These are phyloP conservation scores for Globisporangium nagaii DNA, from an alignment of 352 stramenopile species.

Conservation along the genomic window DNA sequence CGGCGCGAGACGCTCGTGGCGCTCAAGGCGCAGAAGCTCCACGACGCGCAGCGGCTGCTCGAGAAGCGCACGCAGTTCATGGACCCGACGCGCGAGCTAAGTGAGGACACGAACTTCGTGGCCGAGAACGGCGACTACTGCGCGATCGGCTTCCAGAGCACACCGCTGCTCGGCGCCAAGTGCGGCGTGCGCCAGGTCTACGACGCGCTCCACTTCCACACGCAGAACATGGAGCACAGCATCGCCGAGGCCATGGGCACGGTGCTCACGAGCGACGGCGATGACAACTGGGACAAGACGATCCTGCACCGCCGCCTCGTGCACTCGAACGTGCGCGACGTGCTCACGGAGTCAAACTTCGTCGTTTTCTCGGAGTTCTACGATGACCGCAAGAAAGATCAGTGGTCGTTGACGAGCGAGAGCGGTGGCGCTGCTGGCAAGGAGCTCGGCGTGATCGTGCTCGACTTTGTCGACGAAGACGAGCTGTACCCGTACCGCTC, in stretches of 20 bases:
- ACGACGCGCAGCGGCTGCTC: conserved; percentile 35
- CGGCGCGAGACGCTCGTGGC: conserved; percentile 27
- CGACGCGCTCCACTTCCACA: conserved; percentile 10
- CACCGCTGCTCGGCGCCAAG: not conserved
- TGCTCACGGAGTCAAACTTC: conserved; percentile 16
- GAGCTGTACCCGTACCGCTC: conserved; percentile 31
- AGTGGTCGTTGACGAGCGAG: conserved; percentile 1
- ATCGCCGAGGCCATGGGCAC: conserved; percentile 8
- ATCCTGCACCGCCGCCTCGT: conserved; percentile 15
- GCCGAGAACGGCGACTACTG: conserved; percentile 12
- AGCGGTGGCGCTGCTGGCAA: not conserved
- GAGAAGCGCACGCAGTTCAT: conserved; percentile 44
- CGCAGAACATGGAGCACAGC: conserved; percentile 14
- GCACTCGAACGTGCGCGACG: conserved; percentile 12
- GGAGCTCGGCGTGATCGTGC: conserved; percentile 17
- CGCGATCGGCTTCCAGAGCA: conserved; percentile 8
- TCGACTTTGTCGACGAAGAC: conserved; percentile 28
- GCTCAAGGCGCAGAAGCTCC: conserved; percentile 45
- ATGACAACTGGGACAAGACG: conserved; percentile 17
- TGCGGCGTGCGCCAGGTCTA: conserved; percentile 10
- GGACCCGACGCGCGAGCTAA: conserved; percentile 11
- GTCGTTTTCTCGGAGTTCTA: conserved; percentile 14
- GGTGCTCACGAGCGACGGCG: conserved; percentile 12
- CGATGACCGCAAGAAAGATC: conserved; percentile 1
- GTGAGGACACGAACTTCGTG: conserved; percentile 5